Percentiles rank a stretch among this genome's conserved stretches.
These are phyloP conservation scores for Boletus tomentosulus DNA, from an alignment of 768 basidiomycete species.

Conservation along the genomic window DNA sequence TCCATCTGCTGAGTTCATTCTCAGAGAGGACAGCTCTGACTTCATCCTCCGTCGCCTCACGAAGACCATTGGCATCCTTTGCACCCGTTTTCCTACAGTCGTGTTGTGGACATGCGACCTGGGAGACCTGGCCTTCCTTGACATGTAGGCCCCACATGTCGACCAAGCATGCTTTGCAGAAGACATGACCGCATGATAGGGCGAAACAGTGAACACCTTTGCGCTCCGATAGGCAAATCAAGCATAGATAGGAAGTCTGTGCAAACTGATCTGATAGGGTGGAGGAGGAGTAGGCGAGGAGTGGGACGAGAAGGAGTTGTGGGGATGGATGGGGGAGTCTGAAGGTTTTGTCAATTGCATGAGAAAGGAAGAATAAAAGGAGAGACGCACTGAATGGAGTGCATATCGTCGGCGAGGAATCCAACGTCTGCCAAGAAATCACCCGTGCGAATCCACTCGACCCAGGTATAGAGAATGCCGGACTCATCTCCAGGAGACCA, in stretches of 20 bases:
- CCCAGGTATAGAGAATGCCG: slow-evolving; percentile 63
- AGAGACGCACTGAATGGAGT: slow-evolving; percentile 27
- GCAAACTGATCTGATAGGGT: slow-evolving; percentile 54
- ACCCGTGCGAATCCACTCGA: slow-evolving; percentile 66
- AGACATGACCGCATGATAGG: slow-evolving; percentile 72
- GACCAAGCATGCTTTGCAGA: slow-evolving; percentile 74
- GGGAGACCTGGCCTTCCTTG: slow-evolving; percentile 67
- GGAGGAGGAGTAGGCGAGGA: slow-evolving; percentile 47
- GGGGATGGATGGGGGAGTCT: slow-evolving; percentile 55
- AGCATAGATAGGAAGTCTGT: slow-evolving; percentile 61
- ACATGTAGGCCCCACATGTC: slow-evolving; percentile 85
- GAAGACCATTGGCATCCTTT: slow-evolving; percentile 25
- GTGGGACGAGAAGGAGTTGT: slow-evolving; percentile 42
- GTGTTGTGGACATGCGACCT: slow-evolving; percentile 79
- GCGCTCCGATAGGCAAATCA: slow-evolving; percentile 67
- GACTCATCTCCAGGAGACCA: slow-evolving; percentile 51
- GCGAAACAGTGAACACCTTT: slow-evolving; percentile 76
- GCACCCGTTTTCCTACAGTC: slow-evolving; percentile 58
- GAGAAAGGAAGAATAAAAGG: slow-evolving; percentile 28
- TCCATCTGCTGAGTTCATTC: slow-evolving; percentile 67
- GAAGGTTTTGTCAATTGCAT: slow-evolving; percentile 1
- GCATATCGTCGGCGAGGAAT: slow-evolving; percentile 31
- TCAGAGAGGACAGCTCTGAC: slow-evolving; percentile 67
- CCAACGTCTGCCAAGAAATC: slow-evolving; percentile 53
- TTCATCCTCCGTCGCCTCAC: slow-evolving; percentile 65